Evolutionary conservation across 1,284 basidiomycete genomes (phyloP), one percentile per base, ranked within the genome.

Genomic region (Ceratobasidium sp.): DNA sequence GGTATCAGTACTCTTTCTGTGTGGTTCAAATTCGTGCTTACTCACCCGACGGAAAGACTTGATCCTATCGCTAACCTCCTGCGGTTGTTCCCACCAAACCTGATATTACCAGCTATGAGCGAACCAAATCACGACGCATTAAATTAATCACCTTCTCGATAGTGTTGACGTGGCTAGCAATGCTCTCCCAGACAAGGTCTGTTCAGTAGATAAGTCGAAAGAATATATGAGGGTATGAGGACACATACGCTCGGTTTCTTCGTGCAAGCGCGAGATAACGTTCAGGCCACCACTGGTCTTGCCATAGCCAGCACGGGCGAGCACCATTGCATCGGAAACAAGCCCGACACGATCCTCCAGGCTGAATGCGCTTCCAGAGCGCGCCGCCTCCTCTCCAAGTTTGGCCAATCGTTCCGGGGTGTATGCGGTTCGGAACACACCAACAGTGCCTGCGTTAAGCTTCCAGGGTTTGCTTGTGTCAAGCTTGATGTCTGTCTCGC

Each of bases 381-480:
- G 88, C 15, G 89, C 85, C 2, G 93, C 92, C 76, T 94, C 92
- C 49, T 83, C 79, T 13, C 91, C 94, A 70, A 98, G 92, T 77
- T 87, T 87, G 40, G 82, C 81, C 22, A 97, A 84, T 40, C 92
- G 86, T 74, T 93, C 90, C 34, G 92, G 86, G 17, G 90, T 86
- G 80, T 99, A 99, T 31, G 91, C 81, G 35, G 97, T 94, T 56
- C 95, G 92, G 79, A 91, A 98, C 75, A 97, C 92, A 74, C 96
- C 95, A 68, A 87, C 86, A 1, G 94, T 95, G 65, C 90, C 91
- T 15, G 89, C 90, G 77, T 98, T 99, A 71, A 99, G 82, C 80
- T 98, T 97, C 79, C 87, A 91, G 27, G 88, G 83, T 76, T 85
- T 87, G 77, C 79, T 87, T 3, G 85, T 87, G 77, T 92, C 87